Base-by-base conservation (phyloP, 129 eudicot genomes). In the Tanacetum coccineum region DNA sequence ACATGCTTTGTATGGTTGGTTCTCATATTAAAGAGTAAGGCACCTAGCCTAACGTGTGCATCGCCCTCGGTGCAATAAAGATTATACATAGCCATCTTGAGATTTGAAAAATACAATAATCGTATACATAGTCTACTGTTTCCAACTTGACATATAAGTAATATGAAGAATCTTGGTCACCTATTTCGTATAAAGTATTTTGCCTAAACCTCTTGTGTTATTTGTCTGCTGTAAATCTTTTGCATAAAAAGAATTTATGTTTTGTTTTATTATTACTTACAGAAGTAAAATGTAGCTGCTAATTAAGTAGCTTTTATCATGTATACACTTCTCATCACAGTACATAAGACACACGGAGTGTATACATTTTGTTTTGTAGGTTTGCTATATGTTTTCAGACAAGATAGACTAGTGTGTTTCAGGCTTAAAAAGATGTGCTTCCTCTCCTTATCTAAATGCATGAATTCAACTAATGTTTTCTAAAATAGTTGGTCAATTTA, bases 1-100 rank as follows among this genome's bases (percentile, higher is more conserved):
- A 6, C 51, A 39, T 68, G 73, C 19, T 17, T 36, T 36, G n/a
- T 44, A 36, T 68, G 46, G 26, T 69, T 42, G 13, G 25, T 56
- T 18, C 17, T 50, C 11, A 12, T 21, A 19, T 77, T 83, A 78
- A 36, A 87, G 87, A 44, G 66, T 81, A 82, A 9, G 95, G 89
- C 64, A 81, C 73, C 60, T 87, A 85, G 58, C 96, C 87, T 28
- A 87, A 59, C 6, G 22, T 39, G 14, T 65, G 67, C 30, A 71
- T 73, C 14, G 14, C 39, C 5, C 28, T 25, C n/a, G 20, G 11
- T 67, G 36, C 18, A 20, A 11, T 40, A 15, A n/a, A 32, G 32
- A 11, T 10, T 25, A 25, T 48, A 42, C 50, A n/a, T 28, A 66
- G 28, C 54, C 66, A 44, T 70, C 19, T 12, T 26, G 74, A 70